Conservation (phyloP, 83 land plant genomes). For the Picea engelmannii region DNA sequence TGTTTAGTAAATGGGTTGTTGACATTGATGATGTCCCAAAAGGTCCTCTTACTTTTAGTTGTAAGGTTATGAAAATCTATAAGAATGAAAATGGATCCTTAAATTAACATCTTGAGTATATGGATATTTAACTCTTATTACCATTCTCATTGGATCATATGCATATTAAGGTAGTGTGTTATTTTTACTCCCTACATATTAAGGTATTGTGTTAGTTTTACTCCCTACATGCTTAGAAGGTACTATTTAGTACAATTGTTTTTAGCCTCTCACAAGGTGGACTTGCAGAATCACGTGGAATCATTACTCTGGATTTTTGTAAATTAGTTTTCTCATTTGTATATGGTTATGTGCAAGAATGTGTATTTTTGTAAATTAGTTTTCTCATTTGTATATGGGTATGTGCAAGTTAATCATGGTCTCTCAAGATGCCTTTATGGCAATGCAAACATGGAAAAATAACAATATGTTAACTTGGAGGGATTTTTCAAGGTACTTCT, state of each 20-base stretch:
- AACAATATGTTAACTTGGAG: too few species aligned
- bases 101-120: slow-evolving; percentile 25
- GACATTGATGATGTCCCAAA: slow-evolving; percentile 32
- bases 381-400: too few species aligned
- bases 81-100: slow-evolving; percentile 35
- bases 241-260: background rate
- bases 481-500: too few species aligned
- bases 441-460: too few species aligned
- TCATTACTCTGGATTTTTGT: background rate
- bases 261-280: background rate
- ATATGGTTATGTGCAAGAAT: background rate
- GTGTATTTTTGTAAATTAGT: too few species aligned
- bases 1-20: slow-evolving; percentile 47
- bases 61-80: slow-evolving; percentile 49
- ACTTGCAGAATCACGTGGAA: background rate
- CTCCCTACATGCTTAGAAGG: background rate
- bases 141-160: slow-evolving; percentile 4
- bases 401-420: too few species aligned
- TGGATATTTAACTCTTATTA: background rate
- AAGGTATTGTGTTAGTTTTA: background rate
- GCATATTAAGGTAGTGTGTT: background rate
- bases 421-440: too few species aligned
- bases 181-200: too few species aligned
- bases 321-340: slow-evolving; percentile 4
- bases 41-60: slow-evolving; percentile 55